These are phyloP conservation scores for Murraya koenigii DNA, from an alignment of 345 rosid genomes.

Conservation along the genomic window DNA sequence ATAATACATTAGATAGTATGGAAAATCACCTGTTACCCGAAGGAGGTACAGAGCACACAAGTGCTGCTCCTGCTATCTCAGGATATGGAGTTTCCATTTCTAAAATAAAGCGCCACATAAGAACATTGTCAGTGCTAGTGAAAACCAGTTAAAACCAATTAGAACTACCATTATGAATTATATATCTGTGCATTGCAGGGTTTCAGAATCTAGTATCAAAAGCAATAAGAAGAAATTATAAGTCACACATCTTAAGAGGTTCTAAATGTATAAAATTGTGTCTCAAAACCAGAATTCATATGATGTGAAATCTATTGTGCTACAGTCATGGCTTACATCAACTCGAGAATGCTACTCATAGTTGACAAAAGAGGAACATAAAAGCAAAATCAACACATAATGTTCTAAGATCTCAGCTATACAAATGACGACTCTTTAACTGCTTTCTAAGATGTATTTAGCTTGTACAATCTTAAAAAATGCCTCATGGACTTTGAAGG, in stretches of 20 bases:
- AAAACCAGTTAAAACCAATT: not conserved
- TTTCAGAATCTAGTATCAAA: not conserved
- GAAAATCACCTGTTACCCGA: constrained; percentile 79
- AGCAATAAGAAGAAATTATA: not conserved
- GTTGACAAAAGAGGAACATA: not conserved
- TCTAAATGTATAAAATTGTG: not conserved
- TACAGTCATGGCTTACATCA: not conserved
- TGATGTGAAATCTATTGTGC: not conserved
- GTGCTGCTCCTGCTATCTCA: constrained; percentile 60
- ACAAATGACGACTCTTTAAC: not conserved
- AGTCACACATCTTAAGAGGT: not conserved
- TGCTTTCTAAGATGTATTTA: not conserved
- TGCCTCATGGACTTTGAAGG: not conserved
- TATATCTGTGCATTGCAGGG: not conserved
- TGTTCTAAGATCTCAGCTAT: not conserved
- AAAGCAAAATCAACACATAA: not conserved
- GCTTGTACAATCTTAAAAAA: not conserved
- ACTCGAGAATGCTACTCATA: not conserved
- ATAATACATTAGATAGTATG: not conserved
- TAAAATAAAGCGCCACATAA: constrained; percentile 21
- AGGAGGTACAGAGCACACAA: constrained; percentile 93
- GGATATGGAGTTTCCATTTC: constrained; percentile 46
- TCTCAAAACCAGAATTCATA: not conserved
- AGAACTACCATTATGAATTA: not conserved
- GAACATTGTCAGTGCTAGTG: constrained; percentile 8